Base-by-base conservation (phyloP, 495 filamentous ascomycete species). In the Cetradonia linearis region DNA sequence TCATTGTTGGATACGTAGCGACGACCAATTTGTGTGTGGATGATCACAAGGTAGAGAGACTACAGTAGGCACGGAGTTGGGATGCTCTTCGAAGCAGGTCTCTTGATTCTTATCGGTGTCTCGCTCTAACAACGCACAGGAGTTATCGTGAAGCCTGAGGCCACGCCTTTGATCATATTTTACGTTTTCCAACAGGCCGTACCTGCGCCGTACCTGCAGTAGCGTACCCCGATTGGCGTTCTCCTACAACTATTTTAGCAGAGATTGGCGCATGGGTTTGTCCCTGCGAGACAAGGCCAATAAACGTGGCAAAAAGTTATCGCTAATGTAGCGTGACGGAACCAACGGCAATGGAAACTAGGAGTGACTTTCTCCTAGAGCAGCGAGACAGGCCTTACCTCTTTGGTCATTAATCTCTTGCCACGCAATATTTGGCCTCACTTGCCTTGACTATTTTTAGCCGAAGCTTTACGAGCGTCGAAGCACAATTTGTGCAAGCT, bases 121-220 rank as follows among this genome's bases (percentile, higher is more conserved):
- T 20, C 30, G n/a, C n/a, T 31, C 38, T 14, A 2, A 14, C 53
- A 47, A 60, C 58, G 58, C 48, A 60, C 42, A 52, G 25, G 38
- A 42, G 20, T 40, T 47, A 42, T 47, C 58, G 47, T 47, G 48
- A 13, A 31, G 18, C 27, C 47, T 47, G 48, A 53, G 48, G 36
- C 44, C n/a, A 53, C 20, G 44, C n/a, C 11, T 27, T n/a, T 33
- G 31, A 37, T 36, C 28, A 36, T 36, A 11, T 49, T 52, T 59
- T 58, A 63, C 57, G 62, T 63, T 60, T 62, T 57, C 59, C 50
- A 54, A 55, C 46, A 40, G 48, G 44, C 64, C 44, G 64, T 66
- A 63, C 64, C 64, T 66, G 64, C 64, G 55, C 56, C 50, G 64
- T 66, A 59, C 64, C 64, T 66, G 64, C 64, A 63, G 63, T 66